A percentile compares a stretch with the other conserved stretches of the same genome.
Conservation (phyloP, 2,329 filamentous ascomycete genomes). For the Lecanoromycetidae sp. region DNA sequence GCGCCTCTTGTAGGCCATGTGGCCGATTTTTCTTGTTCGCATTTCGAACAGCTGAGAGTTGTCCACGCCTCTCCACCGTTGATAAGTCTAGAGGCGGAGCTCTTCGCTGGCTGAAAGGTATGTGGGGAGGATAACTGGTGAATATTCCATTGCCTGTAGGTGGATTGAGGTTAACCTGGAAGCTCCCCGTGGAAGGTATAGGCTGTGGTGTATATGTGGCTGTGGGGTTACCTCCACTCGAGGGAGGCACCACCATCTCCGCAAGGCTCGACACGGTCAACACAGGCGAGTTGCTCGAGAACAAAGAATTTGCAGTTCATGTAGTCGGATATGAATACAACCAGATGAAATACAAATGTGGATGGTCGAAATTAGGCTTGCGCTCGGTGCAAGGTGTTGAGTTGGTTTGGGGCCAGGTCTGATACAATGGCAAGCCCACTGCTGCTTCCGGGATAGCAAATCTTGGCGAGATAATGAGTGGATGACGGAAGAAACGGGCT, state of each 20-base stretch:
- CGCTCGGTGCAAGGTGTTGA: background rate
- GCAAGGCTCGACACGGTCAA: constrained; percentile 1
- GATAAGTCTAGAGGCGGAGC: constrained; percentile 65
- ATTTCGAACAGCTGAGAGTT: constrained; percentile 64
- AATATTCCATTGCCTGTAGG: constrained; percentile 30
- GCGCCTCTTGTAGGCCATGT: constrained; percentile 78
- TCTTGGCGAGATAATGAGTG: constrained; percentile 10
- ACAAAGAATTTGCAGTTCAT: background rate
- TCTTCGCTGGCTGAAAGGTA: constrained; percentile 52
- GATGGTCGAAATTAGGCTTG: background rate
- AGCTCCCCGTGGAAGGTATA: constrained; percentile 15
- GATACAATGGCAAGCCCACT: constrained; percentile 8
- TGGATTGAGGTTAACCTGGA: constrained; percentile 14
- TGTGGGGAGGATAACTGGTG: constrained; percentile 36
- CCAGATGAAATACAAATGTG: constrained; percentile 4
- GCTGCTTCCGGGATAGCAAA: constrained; percentile 4
- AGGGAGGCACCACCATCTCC: constrained; percentile 21
- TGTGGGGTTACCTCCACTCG: constrained; percentile 14
- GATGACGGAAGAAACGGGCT: constrained; percentile 6
- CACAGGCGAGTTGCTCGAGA: background rate
- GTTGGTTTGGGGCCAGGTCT: background rate
- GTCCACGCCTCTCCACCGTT: constrained; percentile 83
- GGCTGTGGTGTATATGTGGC: constrained; percentile 13
- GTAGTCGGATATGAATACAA: constrained; percentile 11
- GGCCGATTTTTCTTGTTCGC: constrained; percentile 64